Percentiles rank a stretch among this genome's conserved stretches.
These are phyloP conservation scores for Giardia duodenalis DNA, from an alignment of 208 protist genomes.

Conservation along the genomic window DNA sequence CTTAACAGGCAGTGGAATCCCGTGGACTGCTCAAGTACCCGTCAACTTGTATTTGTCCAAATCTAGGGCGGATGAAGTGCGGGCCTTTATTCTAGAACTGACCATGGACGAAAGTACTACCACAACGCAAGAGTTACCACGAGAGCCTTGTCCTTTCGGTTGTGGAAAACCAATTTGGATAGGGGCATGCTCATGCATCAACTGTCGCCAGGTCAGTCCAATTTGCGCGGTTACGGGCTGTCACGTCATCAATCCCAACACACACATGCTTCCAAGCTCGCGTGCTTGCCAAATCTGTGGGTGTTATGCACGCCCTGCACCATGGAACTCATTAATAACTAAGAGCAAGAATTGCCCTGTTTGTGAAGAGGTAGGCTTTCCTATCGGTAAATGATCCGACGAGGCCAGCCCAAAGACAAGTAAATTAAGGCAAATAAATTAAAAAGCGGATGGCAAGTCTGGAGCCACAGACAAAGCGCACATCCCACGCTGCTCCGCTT, in stretches of 20 bases:
- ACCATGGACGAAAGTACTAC: background rate
- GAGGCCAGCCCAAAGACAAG: too few relatives aligned
- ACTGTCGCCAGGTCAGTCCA: conserved; percentile 11
- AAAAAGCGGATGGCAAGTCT: too few relatives aligned
- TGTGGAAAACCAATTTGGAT: background rate
- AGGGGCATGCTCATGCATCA: background rate
- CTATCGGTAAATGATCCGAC: conserved; percentile 27
- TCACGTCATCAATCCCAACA: conserved; percentile 20
- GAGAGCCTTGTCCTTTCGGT: background rate
- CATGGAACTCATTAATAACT: background rate
- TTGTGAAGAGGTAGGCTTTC: background rate
- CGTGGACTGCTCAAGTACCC: background rate
- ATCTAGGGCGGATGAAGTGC: background rate
- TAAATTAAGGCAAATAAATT: too few relatives aligned
- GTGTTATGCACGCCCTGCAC: conserved; percentile 10
- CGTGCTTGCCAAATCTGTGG: background rate
- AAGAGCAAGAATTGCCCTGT: conserved; percentile 29
- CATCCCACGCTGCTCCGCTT: too few relatives aligned
- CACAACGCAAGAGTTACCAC: background rate
- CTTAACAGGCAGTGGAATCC: background rate
- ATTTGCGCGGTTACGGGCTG: conserved; percentile 21
- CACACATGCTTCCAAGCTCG: background rate
- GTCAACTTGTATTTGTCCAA: background rate
- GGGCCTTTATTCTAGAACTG: background rate
- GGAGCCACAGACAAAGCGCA: background rate